Evolutionary conservation across 2,329 filamentous ascomycete species (phyloP).

Genomic region (Hymenotorrendiella dingleyae): DNA sequence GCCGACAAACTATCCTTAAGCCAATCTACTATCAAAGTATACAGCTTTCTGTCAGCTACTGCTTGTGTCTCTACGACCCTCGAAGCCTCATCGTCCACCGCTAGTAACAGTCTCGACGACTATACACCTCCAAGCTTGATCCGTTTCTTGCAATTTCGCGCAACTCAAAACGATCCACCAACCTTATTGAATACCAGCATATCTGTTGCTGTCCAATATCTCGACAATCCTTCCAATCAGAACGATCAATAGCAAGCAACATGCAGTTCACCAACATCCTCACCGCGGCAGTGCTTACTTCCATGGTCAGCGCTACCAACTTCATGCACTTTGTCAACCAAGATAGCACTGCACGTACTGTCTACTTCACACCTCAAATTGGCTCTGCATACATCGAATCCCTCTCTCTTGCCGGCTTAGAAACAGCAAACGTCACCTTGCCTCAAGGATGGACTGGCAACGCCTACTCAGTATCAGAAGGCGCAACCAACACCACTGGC

Average conservation of each 20-base stretch:
- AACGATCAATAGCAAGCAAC: conserved; percentile 29
- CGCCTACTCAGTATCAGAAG: conserved; percentile 41
- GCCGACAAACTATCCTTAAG: conserved; percentile 18
- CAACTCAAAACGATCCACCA: conserved; percentile 19
- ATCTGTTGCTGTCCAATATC: conserved; percentile 6
- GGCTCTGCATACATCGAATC: conserved; percentile 15
- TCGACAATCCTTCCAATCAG: conserved; percentile 19
- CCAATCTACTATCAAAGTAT: conserved; percentile 12
- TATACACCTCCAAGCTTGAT: conserved; percentile 10
- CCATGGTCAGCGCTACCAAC: conserved; percentile 41
- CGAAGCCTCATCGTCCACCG: conserved; percentile 5
- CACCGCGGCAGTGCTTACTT: conserved; percentile 37
- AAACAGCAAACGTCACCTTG: conserved; percentile 34
- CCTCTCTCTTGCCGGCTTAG: conserved; percentile 19
- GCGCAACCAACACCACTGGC: conserved; percentile 37
- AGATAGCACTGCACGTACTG: conserved; percentile 38
- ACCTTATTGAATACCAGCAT: conserved; percentile 20
- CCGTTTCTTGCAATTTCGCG: conserved; percentile 5
- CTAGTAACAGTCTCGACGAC: conserved; percentile 16
- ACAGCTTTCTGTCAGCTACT: conserved; percentile 18
- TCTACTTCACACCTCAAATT: conserved; percentile 26
- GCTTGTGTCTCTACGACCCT: conserved; percentile 20
- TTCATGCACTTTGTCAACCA: conserved; percentile 54
- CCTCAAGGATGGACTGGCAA: conserved; percentile 38
- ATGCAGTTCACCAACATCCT: conserved; percentile 47